These are phyloP conservation scores for Coemansia sp. DNA, from an alignment of 192 early-diverging fungal species.

Conservation along the genomic window DNA sequence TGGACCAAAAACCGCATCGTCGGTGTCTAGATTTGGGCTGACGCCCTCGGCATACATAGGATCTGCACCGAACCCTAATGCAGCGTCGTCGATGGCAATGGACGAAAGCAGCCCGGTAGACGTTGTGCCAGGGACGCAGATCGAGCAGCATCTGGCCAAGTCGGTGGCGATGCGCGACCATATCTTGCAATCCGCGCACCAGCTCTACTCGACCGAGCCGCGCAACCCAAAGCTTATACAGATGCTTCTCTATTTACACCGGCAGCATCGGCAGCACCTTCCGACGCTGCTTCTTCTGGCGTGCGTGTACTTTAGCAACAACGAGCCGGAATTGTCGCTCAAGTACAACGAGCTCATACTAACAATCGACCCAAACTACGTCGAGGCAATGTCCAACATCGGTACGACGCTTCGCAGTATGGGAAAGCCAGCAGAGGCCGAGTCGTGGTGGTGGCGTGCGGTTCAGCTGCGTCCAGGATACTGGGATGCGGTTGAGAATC, in stretches of 20 bases:
- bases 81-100: not conserved
- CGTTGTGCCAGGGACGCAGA: conserved; percentile 44
- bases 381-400: conserved; percentile 90
- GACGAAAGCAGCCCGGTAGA: conserved; percentile 8
- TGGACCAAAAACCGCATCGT: conserved; percentile 3
- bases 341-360: conserved; percentile 82
- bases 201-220: conserved; percentile 59
- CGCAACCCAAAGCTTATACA: conserved; percentile 56
- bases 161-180: conserved; percentile 54
- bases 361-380: conserved; percentile 77
- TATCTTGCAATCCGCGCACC: conserved; percentile 62
- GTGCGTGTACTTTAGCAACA: conserved; percentile 82
- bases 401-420: conserved; percentile 83
- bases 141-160: conserved; percentile 30
- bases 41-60: not conserved
- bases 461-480: conserved; percentile 83
- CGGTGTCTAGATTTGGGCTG: conserved; percentile 8
- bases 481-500: conserved; percentile 89
- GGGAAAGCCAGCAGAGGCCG: conserved; percentile 70
- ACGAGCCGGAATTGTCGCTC: conserved; percentile 68
- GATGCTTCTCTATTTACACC: conserved; percentile 56
- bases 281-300: conserved; percentile 84
- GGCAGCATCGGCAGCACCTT: conserved; percentile 63
- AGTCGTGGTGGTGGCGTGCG: conserved; percentile 81
- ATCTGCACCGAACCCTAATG: not conserved